phyloP scores from a whole-genome alignment of 306 rosid species.

The Canavalia gladiata region DNA sequence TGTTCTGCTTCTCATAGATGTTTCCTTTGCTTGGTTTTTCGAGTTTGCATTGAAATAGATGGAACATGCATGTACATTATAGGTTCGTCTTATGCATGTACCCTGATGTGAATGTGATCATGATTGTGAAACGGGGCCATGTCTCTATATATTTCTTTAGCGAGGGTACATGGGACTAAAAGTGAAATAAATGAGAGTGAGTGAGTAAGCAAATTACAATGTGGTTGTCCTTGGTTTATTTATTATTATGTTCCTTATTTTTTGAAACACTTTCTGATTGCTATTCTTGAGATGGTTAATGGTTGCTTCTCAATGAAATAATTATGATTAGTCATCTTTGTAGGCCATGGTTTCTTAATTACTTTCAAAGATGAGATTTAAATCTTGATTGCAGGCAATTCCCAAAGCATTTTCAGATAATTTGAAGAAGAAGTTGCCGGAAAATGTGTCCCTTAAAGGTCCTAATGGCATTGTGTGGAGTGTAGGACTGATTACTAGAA shows the following conservation, averaged over 20 bases:
- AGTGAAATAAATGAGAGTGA: neutral
- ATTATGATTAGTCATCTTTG: neutral
- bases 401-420: slow-evolving; percentile 65
- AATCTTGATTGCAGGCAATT: slow-evolving; percentile 60
- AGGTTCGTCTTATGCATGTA: slow-evolving; percentile 24
- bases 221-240: slow-evolving; percentile 31
- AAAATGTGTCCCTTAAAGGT: slow-evolving; percentile 63
- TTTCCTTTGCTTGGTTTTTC: neutral
- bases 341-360: no score
- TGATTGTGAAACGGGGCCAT: neutral
- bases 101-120: neutral
- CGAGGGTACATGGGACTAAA: neutral
- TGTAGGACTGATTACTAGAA: slow-evolving; percentile 57
- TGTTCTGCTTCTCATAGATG: no score
- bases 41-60: slow-evolving; percentile 4
- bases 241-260: neutral
- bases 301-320: slow-evolving; percentile 9
- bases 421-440: slow-evolving; percentile 67
- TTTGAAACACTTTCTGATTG: neutral
- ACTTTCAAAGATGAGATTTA: neutral
- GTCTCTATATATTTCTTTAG: neutral
- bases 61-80: slow-evolving; percentile 7
- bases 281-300: neutral
- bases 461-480: slow-evolving; percentile 73
- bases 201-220: neutral